These are phyloP conservation scores for Cryptosporidium muris DNA, from an alignment of 169 alveolate genomes.

Conservation along the genomic window DNA sequence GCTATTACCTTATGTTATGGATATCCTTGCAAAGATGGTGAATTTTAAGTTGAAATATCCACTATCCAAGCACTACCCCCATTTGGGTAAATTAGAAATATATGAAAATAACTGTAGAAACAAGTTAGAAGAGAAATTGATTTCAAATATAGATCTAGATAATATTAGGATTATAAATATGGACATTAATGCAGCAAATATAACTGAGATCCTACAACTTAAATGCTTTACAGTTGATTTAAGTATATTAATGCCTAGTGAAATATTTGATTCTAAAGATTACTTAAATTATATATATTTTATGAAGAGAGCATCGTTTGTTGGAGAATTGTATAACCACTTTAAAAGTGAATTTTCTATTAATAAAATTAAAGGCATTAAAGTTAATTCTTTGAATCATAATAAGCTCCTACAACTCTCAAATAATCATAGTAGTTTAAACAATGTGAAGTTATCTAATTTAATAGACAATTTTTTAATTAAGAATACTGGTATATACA, in stretches of 20 bases:
- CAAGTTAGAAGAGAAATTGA: no score
- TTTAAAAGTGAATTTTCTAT: background rate
- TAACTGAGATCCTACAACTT: no score
- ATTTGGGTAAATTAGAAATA: no score
- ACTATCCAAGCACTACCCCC: background rate
- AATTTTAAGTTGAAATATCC: background rate
- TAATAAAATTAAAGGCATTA: background rate
- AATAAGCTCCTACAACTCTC: background rate
- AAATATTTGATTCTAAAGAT: conserved; percentile 12
- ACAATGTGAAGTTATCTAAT: background rate
- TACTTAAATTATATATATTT: conserved; percentile 29
- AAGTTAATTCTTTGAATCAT: background rate
- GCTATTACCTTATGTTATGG: conserved; percentile 13
- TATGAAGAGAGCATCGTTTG: conserved; percentile 31
- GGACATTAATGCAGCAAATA: background rate
- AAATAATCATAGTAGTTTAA: background rate
- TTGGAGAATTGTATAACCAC: conserved; percentile 3
- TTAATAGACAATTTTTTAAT: background rate
- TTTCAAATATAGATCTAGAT: background rate
- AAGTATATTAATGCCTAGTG: conserved; percentile 15
- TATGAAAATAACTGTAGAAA: no score
- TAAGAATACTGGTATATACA: background rate
- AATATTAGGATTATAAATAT: background rate
- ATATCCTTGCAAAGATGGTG: background rate
- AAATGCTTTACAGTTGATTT: conserved; percentile 2